Evolutionary conservation across 805 yeast species (phyloP).

Genomic region (Hanseniaspora guilliermondii): DNA sequence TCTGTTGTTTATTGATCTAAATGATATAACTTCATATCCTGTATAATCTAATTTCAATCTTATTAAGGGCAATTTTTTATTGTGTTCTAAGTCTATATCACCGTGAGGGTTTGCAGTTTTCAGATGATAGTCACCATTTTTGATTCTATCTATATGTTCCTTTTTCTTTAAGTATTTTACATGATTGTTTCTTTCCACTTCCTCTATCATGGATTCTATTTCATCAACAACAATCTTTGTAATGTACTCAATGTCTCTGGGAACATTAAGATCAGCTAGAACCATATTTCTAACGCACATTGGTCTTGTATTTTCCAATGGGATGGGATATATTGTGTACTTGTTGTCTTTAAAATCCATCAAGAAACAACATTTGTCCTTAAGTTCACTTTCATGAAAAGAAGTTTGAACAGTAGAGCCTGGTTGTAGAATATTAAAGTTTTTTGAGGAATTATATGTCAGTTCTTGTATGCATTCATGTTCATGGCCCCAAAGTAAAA

Average conservation of each 20-base stretch:
- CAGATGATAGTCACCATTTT: conserved; percentile 15
- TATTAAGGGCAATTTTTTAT: conserved; percentile 48
- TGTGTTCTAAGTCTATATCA: conserved; percentile 31
- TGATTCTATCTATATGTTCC: neutral
- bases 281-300: conserved; percentile 60
- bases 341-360: conserved; percentile 50
- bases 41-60: conserved; percentile 77
- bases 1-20: conserved; percentile 70
- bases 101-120: conserved; percentile 11
- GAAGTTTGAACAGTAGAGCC: conserved; percentile 93
- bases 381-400: conserved; percentile 70
- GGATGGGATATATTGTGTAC: conserved; percentile 36
- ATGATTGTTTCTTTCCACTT: conserved; percentile 33
- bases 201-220: conserved; percentile 54
- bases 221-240: conserved; percentile 45
- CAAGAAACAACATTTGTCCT: conserved; percentile 61
- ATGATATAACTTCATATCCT: conserved; percentile 45
- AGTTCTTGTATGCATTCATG: conserved; percentile 82
- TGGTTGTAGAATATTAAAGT: conserved; percentile 74
- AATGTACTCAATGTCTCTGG: conserved; percentile 53
- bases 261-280: conserved; percentile 41
- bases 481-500: conserved; percentile 95
- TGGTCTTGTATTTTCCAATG: conserved; percentile 58
- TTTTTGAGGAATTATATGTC: conserved; percentile 38
- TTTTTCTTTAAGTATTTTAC: neutral